phyloP scores from a whole-genome alignment of 768 basidiomycete genomes.

The Holtermannia corniformis region DNA sequence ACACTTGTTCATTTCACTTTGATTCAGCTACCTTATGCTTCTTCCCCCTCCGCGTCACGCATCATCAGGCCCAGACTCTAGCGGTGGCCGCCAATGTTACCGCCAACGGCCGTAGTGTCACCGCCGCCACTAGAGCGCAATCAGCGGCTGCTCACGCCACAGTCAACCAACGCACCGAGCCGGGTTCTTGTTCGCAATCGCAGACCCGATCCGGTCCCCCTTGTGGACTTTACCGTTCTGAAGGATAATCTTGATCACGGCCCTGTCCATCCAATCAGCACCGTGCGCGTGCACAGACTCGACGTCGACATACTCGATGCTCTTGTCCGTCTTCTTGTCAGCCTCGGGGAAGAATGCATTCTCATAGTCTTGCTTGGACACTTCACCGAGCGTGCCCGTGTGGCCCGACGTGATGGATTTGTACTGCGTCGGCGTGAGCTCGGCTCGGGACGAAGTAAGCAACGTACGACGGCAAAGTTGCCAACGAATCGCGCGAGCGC shows the following conservation, averaged over 20 bases:
- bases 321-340: slow-evolving; percentile 33
- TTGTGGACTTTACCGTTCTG: slow-evolving; percentile 25
- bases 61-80: slow-evolving; percentile 3
- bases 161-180: slow-evolving; percentile 7
- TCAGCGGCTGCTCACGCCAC: no score
- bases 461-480: slow-evolving; percentile 30
- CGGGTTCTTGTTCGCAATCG: slow-evolving; percentile 25
- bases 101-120: slow-evolving; percentile 10
- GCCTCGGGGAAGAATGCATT: slow-evolving; percentile 34
- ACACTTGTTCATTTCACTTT: background rate
- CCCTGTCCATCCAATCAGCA: slow-evolving; percentile 9
- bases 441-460: background rate
- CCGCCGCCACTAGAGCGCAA: no score
- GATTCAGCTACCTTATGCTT: no score
- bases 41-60: no score
- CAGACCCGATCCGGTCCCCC: slow-evolving; percentile 13
- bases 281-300: background rate
- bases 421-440: slow-evolving; percentile 12
- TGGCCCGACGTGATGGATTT: slow-evolving; percentile 31
- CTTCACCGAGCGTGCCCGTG: slow-evolving; percentile 30
- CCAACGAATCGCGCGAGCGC: slow-evolving; percentile 32
- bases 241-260: slow-evolving; percentile 32
- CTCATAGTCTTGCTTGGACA: slow-evolving; percentile 34
- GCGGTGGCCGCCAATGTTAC: slow-evolving; percentile 16
- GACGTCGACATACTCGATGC: slow-evolving; percentile 27